Evolutionary conservation across 116 monocot species (phyloP).

Genomic region (Zostera marina): DNA sequence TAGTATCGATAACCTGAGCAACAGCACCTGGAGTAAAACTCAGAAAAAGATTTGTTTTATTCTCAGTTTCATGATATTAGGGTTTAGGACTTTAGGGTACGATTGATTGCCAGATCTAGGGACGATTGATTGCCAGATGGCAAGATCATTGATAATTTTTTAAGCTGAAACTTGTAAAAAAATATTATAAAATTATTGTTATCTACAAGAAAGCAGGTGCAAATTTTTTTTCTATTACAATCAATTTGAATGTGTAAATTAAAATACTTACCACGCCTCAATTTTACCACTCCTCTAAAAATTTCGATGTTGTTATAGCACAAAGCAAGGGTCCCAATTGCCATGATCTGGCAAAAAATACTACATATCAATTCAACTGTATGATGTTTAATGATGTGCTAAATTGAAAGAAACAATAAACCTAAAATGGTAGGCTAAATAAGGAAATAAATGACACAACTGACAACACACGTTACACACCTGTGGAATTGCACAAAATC

Average conservation of each 20-base stretch:
- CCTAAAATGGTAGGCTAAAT: not conserved
- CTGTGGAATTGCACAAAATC: conserved; percentile 97
- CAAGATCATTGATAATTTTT: no score
- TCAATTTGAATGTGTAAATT: no score
- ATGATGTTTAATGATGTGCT: not conserved
- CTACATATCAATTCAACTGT: not conserved
- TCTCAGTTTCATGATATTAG: no score
- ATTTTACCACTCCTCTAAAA: conserved; percentile 89
- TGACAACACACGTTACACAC: no score
- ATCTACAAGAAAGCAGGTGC: no score
- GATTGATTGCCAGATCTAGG: no score
- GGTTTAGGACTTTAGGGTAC: no score
- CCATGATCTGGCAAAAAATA: conserved; percentile 56
- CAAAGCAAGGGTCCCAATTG: conserved; percentile 81
- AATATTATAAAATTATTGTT: no score
- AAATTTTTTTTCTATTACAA: no score
- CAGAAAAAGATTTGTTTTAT: not conserved
- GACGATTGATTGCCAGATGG: no score
- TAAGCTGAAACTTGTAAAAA: no score
- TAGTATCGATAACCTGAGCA: conserved; percentile 54
- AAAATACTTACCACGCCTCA: conserved; percentile 61
- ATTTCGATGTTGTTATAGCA: conserved; percentile 85
- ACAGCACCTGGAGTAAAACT: conserved; percentile 37
- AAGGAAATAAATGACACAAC: not conserved
- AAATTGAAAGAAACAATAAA: not conserved